Base-by-base conservation (phyloP, 2,329 filamentous ascomycete genomes). In the Ophiostoma ips region DNA sequence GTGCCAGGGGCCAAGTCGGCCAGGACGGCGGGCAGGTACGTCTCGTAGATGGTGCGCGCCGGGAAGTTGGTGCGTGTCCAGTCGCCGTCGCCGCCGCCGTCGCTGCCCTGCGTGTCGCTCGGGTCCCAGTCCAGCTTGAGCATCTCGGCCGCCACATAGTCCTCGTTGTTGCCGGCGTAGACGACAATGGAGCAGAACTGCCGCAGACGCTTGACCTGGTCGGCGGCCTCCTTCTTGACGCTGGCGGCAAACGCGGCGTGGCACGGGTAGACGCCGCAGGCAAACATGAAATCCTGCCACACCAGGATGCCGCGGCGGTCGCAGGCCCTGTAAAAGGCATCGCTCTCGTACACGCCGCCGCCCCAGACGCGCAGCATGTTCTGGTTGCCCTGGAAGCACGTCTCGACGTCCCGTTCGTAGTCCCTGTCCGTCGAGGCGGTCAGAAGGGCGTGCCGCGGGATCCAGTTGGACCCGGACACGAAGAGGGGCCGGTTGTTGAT, bases 121-220 rank as follows among this genome's bases (percentile, higher is more conserved):
- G 95, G 83, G 12, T 79, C 73, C 54, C 78, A 84, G 55, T 95
- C 72, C 64, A 94, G 95, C 1, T 79, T 85, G 53, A 95, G 72
- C 0, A 74, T 72, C 56, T 76, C 77, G 21, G 73, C 73, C 63
- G 95, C 87, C 63, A 90, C 84, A 64, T 95, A 95, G 62, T 95
- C 89, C 64, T 96, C 89, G 60, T 95, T 96, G 67, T 95, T 95
- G 13, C 89, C 90, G 3, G 87, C 88, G 68, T 82, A 95, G 51
- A 95, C 83, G 40, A 89, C 82, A 55, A 95, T 83, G 12, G 79
- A 88, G 0, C 89, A 85, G 61, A 95, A 89, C 62, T 95, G 87
- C 40, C 87, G 77, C 37, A 95, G 71, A 45, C 83, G 70, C 61
- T 76, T 79, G 54, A 88, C 73, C 58, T 89, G 87, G 55, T 77